These are phyloP conservation scores for Populus hybrid DNA, from an alignment of 441 rosid species.

Conservation along the genomic window DNA sequence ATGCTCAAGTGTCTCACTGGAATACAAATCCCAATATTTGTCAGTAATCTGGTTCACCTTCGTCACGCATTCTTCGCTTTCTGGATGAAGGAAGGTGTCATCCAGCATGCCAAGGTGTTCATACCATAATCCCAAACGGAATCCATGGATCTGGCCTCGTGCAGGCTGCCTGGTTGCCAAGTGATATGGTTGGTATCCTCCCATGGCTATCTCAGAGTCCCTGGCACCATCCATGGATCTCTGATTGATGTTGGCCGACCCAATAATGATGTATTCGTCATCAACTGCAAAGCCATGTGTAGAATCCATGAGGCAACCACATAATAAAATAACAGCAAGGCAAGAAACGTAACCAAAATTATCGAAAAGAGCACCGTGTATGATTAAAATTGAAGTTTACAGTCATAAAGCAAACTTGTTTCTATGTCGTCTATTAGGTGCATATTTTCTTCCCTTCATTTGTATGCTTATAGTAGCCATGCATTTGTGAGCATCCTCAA, in stretches of 20 bases:
- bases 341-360: not conserved
- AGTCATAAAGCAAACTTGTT: too few species aligned
- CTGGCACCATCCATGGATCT: slow-evolving; percentile 99
- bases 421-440: too few species aligned
- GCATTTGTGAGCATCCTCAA: too few species aligned
- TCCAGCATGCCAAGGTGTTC: slow-evolving; percentile 97
- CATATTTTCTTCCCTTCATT: too few species aligned
- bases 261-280: slow-evolving; percentile 88
- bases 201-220: slow-evolving; percentile 99
- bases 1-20: slow-evolving; percentile 73
- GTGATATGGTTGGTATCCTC: slow-evolving; percentile 93
- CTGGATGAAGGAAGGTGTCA: slow-evolving; percentile 74
- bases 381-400: too few species aligned
- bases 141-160: slow-evolving; percentile 93
- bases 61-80: slow-evolving; percentile 54
- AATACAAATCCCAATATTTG: slow-evolving; percentile 87
- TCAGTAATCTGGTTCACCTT: slow-evolving; percentile 79
- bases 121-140: slow-evolving; percentile 94
- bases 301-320: not conserved
- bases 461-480: too few species aligned
- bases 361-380: too few species aligned
- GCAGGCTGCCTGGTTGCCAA: slow-evolving; percentile 80
- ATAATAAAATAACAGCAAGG: not conserved
- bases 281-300: slow-evolving; percentile 62
- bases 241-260: slow-evolving; percentile 99